Evolutionary conservation across 495 filamentous ascomycete genomes (phyloP).

Genomic region (Podospora tetraspora): DNA sequence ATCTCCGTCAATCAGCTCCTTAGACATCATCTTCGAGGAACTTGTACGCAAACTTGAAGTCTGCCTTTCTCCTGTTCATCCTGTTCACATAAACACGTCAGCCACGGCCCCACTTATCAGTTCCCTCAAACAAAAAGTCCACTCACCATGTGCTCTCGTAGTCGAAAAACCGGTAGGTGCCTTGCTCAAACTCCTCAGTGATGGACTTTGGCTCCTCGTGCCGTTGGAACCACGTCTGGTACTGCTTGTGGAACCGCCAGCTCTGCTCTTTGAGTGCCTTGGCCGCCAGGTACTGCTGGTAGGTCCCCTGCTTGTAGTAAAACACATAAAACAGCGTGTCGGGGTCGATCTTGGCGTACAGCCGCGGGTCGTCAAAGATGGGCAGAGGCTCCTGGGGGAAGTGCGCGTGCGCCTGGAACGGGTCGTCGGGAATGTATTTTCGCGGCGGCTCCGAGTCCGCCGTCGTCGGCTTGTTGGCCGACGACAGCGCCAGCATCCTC

Average conservation of each 20-base stretch:
- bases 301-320: slow-evolving; percentile 94
- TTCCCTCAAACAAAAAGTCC: not conserved
- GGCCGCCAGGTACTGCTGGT: slow-evolving; percentile 94
- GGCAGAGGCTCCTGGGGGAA: slow-evolving; percentile 88
- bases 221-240: slow-evolving; percentile 98
- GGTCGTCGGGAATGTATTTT: slow-evolving; percentile 75
- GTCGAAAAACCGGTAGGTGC: slow-evolving; percentile 98
- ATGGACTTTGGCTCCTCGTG: slow-evolving; percentile 98
- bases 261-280: slow-evolving; percentile 94
- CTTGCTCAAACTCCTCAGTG: slow-evolving; percentile 97
- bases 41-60: slow-evolving; percentile 98
- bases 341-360: slow-evolving; percentile 86
- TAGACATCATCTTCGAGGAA: slow-evolving; percentile 45
- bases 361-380: slow-evolving; percentile 81
- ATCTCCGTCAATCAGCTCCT: not conserved
- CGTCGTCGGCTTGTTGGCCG: slow-evolving; percentile 63
- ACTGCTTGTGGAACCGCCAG: slow-evolving; percentile 99
- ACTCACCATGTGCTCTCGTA: slow-evolving; percentile 98
- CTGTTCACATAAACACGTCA: slow-evolving; percentile 41
- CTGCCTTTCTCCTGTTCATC: slow-evolving; percentile 98
- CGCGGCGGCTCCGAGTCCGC: slow-evolving; percentile 75
- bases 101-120: not conserved
- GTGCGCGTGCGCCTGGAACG: slow-evolving; percentile 71
- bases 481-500: slow-evolving; percentile 65
- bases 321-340: slow-evolving; percentile 99